Base-by-base conservation (phyloP, 352 stramenopile species). In the Globisporangium splendens region DNA sequence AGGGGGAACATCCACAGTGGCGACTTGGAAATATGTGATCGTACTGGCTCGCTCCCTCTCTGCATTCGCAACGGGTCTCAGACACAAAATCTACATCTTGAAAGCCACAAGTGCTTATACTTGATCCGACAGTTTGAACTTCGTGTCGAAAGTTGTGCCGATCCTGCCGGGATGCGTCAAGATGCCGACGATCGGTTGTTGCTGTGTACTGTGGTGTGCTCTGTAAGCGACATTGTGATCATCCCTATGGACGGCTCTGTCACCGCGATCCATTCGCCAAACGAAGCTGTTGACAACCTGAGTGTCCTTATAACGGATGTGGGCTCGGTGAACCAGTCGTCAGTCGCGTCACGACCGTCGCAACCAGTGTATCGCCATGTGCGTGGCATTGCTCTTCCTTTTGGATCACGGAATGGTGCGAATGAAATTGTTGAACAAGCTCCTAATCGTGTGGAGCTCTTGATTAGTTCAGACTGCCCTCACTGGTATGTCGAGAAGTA, bases 21-120 rank as follows among this genome's bases (percentile, higher is more conserved):
- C 11, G 63, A 79, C n/a, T 62, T 80, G 46, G 54, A 78, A 38
- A 56, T 80, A 49, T 75, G 62, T 59, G 73, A 83, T 56, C 69
- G 69, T 8, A 79, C 73, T 14, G 73, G 66, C 14, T 77, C 69
- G 1, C 48, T 77, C 10, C 47, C 69, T 51, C 35, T 56, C 17
- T 33, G 18, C 21, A 52, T 57, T 20, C 8, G 15, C 3, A 18
- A 22, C 38, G 52, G 46, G 2, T 61, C 59, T 8, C 33, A 35
- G 44, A 49, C 11, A 46, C 10, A 14, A 44, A 28, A 8, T 22
- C 57, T 38, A 35, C 12, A 59, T 58, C 44, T 46, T 28, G 56
- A 56, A 8, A 61, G 59, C 12, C 41, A 22, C 8, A 49, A 20
- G 7, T 11, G 38, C 28, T 12, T 80, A 18, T 72, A 74, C 59